Conservation (phyloP, 495 filamentous ascomycete genomes). For the Cenococcum geophilum region DNA sequence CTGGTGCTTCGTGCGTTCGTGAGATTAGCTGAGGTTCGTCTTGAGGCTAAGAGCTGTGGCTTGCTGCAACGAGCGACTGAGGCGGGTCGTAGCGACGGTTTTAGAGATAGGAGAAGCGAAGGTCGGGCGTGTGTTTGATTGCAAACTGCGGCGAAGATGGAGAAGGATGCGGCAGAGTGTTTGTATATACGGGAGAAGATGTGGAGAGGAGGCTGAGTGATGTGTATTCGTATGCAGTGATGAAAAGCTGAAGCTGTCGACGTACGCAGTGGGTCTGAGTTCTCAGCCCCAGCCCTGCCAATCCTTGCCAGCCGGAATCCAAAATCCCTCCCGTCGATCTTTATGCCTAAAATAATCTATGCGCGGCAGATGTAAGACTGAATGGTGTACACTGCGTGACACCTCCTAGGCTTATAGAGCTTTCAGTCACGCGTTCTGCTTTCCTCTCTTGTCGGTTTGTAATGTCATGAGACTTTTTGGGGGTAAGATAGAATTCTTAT, state of each 20-base stretch:
- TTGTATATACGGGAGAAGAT: background rate
- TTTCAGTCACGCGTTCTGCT: background rate
- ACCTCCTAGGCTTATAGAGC: background rate
- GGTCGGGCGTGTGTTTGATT: background rate
- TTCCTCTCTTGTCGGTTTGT: background rate
- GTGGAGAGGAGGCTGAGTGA: background rate
- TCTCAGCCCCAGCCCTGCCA: constrained; percentile 8
- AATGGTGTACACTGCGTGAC: background rate
- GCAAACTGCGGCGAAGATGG: background rate
- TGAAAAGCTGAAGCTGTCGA: constrained; percentile 1
- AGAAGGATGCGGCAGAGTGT: background rate
- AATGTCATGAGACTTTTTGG: background rate
- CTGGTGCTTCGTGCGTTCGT: no score
- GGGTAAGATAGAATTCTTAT: background rate
- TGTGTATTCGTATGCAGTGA: background rate
- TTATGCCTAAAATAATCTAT: constrained; percentile 2
- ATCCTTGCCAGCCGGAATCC: background rate
- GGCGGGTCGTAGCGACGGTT: constrained; percentile 1
- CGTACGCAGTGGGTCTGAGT: constrained; percentile 1
- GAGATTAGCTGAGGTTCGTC: background rate
- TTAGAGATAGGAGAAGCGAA: background rate
- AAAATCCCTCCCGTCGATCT: background rate
- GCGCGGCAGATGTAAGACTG: background rate
- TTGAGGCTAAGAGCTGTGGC: background rate
- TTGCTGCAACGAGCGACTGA: background rate